Base-by-base conservation (phyloP, 1,139 yeast species). In the Yamadazyma songkhlaensis region DNA sequence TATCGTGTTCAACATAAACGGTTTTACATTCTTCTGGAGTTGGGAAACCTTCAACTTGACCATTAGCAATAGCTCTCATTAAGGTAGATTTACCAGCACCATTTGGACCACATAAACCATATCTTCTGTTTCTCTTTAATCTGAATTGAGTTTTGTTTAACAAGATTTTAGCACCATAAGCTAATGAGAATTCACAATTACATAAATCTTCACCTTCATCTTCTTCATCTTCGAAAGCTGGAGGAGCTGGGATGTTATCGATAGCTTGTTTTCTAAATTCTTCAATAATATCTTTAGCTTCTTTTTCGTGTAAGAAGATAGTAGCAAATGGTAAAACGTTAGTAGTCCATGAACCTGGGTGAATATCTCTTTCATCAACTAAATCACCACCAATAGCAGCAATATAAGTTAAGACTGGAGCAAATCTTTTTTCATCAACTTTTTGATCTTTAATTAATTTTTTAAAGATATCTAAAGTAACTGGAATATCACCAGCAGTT, bases 21-120 rank as follows among this genome's bases (percentile, higher is more conserved):
- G 98, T 92, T 81, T 89, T 88, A 77, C 96, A 88, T 77, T 88
- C 97, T 40, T 87, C 95, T 76, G 89, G 96, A 59, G 94, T 74
- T 77, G 98, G 98, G 96, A 92, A 92, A 72, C 97, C 97, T 68
- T 92, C 97, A 63, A 92, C 97, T 81, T 92, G 97, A 71, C 97
- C 97, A 77, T 92, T 90, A 57, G 97, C 97, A 74, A 92, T 87
- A 59, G 98, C 97, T 81, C 97, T 88, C 97, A 92, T 89, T 72
- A 92, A 84, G 57, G 98, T 92, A 55, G 97, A 92, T 79, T 92
- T 92, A 86, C 98, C 98, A 61, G 97, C 96, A 85, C 98, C 98
- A 75, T 92, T 92, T 65, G 97, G 97, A 77, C 98, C 98, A 79
- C 97, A 90, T 59, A 92, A 81, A 88, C 98, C 98, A 70, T 92